These are phyloP conservation scores for Camelina hispida DNA, from an alignment of 345 rosid species.

Conservation along the genomic window DNA sequence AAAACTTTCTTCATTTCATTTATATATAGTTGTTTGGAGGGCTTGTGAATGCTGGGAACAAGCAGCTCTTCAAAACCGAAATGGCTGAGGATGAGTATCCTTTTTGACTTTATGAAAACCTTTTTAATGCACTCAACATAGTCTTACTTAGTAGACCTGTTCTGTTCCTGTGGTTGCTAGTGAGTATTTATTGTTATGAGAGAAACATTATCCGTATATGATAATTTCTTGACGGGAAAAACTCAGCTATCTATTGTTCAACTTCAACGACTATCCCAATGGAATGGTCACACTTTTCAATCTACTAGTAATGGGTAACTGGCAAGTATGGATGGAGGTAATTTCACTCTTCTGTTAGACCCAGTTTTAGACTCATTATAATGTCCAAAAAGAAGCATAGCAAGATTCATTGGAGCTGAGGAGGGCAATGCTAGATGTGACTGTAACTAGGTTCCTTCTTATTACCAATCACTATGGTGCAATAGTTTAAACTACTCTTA, in stretches of 20 bases:
- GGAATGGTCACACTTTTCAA: constrained; percentile 98
- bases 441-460: constrained; percentile 15
- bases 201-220: neutral
- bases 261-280: constrained; percentile 96
- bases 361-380: neutral
- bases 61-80: constrained; percentile 61
- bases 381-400: constrained; percentile 19
- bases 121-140: neutral
- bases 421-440: constrained; percentile 23
- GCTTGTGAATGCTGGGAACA: constrained; percentile 87
- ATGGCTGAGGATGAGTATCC: constrained; percentile 88
- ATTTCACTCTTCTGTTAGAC: constrained; percentile 7
- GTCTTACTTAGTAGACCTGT: constrained; percentile 15
- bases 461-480: neutral
- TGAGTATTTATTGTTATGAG: neutral
- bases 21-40: constrained; percentile 81
- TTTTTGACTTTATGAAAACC: constrained; percentile 28
- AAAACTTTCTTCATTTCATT: neutral
- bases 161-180: constrained; percentile 20
- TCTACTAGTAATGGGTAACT: constrained; percentile 85
- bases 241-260: constrained; percentile 76
- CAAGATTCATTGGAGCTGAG: neutral
- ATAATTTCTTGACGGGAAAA: constrained; percentile 53
- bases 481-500: constrained; percentile 26
- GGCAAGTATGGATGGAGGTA: constrained; percentile 99